These are phyloP conservation scores for Pseudoturritis turrita DNA, from an alignment of 345 rosid species.

Conservation along the genomic window DNA sequence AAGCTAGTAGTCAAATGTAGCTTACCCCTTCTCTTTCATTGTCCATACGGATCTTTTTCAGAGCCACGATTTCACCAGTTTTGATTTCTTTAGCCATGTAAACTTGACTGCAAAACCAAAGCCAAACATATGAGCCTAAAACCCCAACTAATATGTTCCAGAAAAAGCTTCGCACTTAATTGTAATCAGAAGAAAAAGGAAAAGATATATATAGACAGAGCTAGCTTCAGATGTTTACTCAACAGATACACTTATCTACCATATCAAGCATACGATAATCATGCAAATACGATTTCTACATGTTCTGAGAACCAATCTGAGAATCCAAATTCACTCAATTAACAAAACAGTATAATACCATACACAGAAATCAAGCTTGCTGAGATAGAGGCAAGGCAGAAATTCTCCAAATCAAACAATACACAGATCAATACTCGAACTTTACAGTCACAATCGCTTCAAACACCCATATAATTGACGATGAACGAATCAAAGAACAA, in stretches of 20 bases:
- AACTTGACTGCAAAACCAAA: slow-evolving; percentile 71
- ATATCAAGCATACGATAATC: background rate
- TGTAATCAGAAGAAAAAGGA: background rate
- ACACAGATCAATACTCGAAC: background rate
- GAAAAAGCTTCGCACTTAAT: background rate
- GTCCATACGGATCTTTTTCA: slow-evolving; percentile 96
- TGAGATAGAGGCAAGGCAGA: background rate
- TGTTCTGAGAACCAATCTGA: background rate
- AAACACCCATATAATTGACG: background rate
- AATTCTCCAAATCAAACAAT: background rate
- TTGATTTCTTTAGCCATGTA: slow-evolving; percentile 91
- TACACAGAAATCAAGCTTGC: background rate
- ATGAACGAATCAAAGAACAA: background rate
- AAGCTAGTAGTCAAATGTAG: slow-evolving; percentile 6
- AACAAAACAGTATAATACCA: background rate
- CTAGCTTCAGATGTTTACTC: background rate
- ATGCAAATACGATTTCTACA: background rate
- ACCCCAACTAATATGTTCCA: background rate
- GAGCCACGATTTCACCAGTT: slow-evolving; percentile 92
- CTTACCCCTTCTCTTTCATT: slow-evolving; percentile 96
- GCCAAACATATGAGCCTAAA: background rate
- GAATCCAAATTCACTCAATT: background rate
- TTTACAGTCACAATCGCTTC: background rate
- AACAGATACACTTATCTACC: background rate
- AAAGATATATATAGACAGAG: background rate